Percentiles rank a stretch among this genome's conserved stretches.
Conservation (phyloP, 257 asterid genomes). For the Ophiorrhiza pumila region DNA sequence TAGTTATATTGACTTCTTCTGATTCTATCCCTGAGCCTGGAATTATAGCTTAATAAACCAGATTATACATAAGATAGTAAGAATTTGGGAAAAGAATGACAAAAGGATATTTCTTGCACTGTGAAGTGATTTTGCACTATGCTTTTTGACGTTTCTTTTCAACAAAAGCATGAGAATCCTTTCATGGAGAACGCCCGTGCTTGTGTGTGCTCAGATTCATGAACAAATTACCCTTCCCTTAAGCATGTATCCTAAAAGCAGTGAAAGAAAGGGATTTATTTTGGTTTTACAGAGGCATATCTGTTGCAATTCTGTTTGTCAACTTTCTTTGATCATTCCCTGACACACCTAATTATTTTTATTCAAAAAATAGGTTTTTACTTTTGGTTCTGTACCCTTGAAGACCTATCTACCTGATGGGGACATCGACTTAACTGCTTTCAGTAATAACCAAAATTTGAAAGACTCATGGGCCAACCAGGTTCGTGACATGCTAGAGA, state of each 20-base stretch:
- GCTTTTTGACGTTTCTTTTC: background rate
- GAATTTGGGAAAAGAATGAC: background rate
- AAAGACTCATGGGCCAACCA: conserved; percentile 92
- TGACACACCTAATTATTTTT: background rate
- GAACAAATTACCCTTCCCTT: background rate
- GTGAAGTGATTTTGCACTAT: background rate
- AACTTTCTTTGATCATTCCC: conserved; percentile 4
- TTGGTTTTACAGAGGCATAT: background rate
- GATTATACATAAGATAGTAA: background rate
- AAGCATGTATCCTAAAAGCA: background rate
- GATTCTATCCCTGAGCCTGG: background rate
- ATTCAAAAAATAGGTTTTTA: conserved; percentile 52
- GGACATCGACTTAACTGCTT: conserved; percentile 85
- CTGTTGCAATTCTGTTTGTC: background rate
- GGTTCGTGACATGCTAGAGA: conserved; percentile 82
- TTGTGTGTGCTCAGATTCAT: background rate
- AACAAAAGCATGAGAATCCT: background rate
- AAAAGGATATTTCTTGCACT: background rate
- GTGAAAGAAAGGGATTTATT: background rate
- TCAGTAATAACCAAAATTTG: conserved; percentile 60
- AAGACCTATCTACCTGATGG: conserved; percentile 95
- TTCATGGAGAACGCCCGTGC: background rate
- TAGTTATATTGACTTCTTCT: background rate
- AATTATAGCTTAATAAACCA: background rate
- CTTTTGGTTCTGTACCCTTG: conserved; percentile 91